Conservation (phyloP, 192 early-diverging fungal species). For the Coemansia sp. region DNA sequence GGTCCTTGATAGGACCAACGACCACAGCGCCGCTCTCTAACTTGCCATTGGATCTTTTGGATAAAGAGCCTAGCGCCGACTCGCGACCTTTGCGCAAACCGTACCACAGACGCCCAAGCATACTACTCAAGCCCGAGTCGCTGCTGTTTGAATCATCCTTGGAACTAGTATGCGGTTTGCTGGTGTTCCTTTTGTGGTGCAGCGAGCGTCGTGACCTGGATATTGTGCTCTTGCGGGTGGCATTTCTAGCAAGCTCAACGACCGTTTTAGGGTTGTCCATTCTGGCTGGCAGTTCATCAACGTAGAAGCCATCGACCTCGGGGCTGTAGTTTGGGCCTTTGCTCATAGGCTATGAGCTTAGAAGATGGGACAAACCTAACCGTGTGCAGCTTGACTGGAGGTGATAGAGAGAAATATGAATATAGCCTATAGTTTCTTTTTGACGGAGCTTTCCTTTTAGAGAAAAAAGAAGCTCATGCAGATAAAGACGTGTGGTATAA, state of each 20-base stretch:
- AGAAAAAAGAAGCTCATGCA: neutral
- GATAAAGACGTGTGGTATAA: neutral
- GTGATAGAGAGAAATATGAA: neutral
- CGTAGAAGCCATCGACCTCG: slow-evolving; percentile 12
- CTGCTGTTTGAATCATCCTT: neutral
- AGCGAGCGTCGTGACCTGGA: neutral
- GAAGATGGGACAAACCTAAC: neutral
- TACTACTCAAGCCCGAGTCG: neutral
- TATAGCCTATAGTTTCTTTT: neutral
- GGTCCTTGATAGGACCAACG: slow-evolving; percentile 28
- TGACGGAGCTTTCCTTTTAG: neutral
- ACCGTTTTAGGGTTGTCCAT: slow-evolving; percentile 18
- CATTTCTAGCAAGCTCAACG: neutral
- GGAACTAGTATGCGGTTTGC: neutral
- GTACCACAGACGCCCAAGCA: slow-evolving; percentile 30
- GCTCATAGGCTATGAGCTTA: slow-evolving; percentile 6
- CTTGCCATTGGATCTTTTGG: neutral
- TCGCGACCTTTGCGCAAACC: slow-evolving; percentile 25
- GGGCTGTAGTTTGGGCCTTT: neutral
- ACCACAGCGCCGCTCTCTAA: slow-evolving; percentile 30
- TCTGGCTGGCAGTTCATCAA: slow-evolving; percentile 25
- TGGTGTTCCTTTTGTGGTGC: neutral
- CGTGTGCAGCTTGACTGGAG: too few relatives aligned
- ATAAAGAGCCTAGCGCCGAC: neutral
- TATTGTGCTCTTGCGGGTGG: neutral